Conservation (phyloP, 768 basidiomycete genomes). For the Hericium coralloides region DNA sequence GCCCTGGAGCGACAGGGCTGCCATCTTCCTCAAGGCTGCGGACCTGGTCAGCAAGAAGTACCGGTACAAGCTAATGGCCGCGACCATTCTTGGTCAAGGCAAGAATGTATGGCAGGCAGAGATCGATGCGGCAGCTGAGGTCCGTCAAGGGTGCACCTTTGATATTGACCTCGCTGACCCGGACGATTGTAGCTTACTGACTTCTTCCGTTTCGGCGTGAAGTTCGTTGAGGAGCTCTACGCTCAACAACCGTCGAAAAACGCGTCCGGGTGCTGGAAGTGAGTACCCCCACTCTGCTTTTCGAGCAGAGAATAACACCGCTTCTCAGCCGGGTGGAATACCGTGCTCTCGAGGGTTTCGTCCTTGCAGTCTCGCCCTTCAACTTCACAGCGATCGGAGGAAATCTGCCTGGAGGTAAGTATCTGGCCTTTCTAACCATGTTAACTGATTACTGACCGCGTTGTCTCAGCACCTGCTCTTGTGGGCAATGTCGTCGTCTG, state of each 20-base stretch:
- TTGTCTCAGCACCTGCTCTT: conserved; percentile 65
- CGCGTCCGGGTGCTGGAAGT: conserved; percentile 90
- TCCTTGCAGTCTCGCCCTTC: conserved; percentile 95
- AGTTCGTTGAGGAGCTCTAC: conserved; percentile 94
- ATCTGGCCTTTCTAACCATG: not conserved
- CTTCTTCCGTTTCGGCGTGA: conserved; percentile 95
- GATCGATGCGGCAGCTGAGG: conserved; percentile 98
- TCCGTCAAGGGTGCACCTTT: conserved; percentile 25
- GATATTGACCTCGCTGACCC: not conserved
- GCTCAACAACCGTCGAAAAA: conserved; percentile 85
- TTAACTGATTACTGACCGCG: not conserved
- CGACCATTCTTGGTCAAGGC: conserved; percentile 96
- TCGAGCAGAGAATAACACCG: conserved; percentile 4
- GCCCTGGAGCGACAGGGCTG: conserved; percentile 95
- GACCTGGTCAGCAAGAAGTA: conserved; percentile 95
- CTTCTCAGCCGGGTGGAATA: conserved; percentile 82
- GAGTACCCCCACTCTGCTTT: conserved; percentile 25
- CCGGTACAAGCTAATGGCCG: conserved; percentile 88
- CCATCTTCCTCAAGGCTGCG: conserved; percentile 97
- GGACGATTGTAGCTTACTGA: conserved; percentile 53
- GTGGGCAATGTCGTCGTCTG: conserved; percentile 93
- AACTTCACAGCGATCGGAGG: conserved; percentile 98
- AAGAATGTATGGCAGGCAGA: conserved; percentile 99
- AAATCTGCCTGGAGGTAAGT: conserved; percentile 71
- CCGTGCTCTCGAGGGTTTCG: conserved; percentile 96